These are phyloP conservation scores for Nosema muscidifuracis DNA, from an alignment of 371 early-diverging fungal genomes.

Conservation along the genomic window DNA sequence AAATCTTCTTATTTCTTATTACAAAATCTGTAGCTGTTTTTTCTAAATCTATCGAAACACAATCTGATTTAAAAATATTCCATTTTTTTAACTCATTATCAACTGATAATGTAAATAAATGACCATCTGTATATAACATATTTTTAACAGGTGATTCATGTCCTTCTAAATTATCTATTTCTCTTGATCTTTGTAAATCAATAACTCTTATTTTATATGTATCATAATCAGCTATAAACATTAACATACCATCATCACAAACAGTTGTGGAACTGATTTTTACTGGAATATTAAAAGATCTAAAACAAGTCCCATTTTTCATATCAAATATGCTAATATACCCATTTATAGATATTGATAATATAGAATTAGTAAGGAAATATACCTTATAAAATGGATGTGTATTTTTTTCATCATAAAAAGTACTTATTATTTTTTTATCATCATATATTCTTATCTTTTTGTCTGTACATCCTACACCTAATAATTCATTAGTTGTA, in stretches of 20 bases:
- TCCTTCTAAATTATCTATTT: slow-evolving; percentile 44
- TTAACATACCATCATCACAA: slow-evolving; percentile 39
- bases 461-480: slow-evolving; percentile 44
- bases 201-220: slow-evolving; percentile 32
- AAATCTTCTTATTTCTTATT: slow-evolving; percentile 24
- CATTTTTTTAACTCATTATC: slow-evolving; percentile 42
- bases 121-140: slow-evolving; percentile 18
- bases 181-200: slow-evolving; percentile 44
- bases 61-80: slow-evolving; percentile 20
- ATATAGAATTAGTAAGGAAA: slow-evolving; percentile 25
- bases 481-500: slow-evolving; percentile 24
- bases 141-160: slow-evolving; percentile 27
- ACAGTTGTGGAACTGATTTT: slow-evolving; percentile 10
- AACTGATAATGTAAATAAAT: slow-evolving; percentile 33
- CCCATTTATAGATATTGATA: slow-evolving; percentile 30
- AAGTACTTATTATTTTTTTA: slow-evolving; percentile 15
- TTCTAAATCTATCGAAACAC: slow-evolving; percentile 5
- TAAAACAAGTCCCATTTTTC: slow-evolving; percentile 37
- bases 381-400: slow-evolving; percentile 11
- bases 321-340: slow-evolving; percentile 48
- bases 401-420: slow-evolving; percentile 30
- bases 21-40: slow-evolving; percentile 25
- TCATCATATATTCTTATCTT: slow-evolving; percentile 38
- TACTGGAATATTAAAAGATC: slow-evolving; percentile 37
- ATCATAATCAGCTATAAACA: slow-evolving; percentile 40